Evolutionary conservation across 1,284 basidiomycete species (phyloP).

Genomic region (Heterobasidion irregulare): DNA sequence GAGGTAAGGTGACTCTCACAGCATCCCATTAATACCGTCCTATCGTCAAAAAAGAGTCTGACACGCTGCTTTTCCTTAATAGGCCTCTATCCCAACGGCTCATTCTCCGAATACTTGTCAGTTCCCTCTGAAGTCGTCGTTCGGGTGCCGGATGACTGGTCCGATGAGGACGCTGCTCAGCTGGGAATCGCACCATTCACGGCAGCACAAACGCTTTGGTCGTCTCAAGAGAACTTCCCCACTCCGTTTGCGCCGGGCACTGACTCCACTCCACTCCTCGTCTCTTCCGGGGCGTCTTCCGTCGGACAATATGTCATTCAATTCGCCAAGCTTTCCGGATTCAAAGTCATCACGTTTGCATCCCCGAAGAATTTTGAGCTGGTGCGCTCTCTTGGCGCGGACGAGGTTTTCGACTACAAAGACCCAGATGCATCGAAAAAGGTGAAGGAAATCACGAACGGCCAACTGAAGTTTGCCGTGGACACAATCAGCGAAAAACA

Average conservation of each 20-base stretch:
- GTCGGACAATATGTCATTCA: conserved; percentile 31
- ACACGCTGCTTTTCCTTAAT: neutral
- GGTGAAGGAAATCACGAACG: conserved; percentile 3
- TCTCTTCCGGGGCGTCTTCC: conserved; percentile 27
- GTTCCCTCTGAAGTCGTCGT: conserved; percentile 17
- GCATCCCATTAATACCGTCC: neutral
- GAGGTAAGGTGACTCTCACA: conserved; percentile 14
- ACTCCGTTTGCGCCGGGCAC: conserved; percentile 14
- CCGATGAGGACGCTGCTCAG: conserved; percentile 24
- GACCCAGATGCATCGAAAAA: conserved; percentile 15
- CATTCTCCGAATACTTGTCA: conserved; percentile 25
- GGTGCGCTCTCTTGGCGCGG: conserved; percentile 26
- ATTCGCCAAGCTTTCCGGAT: conserved; percentile 28
- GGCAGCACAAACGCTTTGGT: conserved; percentile 19
- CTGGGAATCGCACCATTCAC: conserved; percentile 22
- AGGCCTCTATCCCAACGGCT: conserved; percentile 12
- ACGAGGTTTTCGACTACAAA: conserved; percentile 29
- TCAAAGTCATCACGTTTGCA: conserved; percentile 29
- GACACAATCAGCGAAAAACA: conserved; percentile 2
- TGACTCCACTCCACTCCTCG: conserved; percentile 17
- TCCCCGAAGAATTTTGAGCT: conserved; percentile 25
- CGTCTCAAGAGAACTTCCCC: conserved; percentile 14
- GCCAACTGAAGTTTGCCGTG: conserved; percentile 3
- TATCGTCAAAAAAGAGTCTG: neutral
- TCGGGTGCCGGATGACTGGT: conserved; percentile 18